phyloP scores from a whole-genome alignment of 768 basidiomycete genomes.

The Trametes cinnabarina region DNA sequence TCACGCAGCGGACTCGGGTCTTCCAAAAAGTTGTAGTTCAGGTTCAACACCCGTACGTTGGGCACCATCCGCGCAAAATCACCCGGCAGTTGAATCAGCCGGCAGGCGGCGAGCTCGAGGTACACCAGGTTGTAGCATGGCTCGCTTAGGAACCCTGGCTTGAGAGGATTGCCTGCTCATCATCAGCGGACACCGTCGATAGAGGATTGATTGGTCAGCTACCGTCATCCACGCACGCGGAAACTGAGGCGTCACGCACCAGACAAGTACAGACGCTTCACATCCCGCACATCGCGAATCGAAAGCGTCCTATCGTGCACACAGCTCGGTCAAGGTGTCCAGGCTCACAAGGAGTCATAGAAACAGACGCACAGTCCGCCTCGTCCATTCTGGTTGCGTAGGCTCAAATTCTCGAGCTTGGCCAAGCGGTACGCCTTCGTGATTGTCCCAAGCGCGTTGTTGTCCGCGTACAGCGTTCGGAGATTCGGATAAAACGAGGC shows the following conservation, averaged over 20 bases:
- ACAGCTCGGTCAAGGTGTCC: no score
- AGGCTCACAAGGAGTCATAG: no score
- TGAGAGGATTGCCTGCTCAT: constrained; percentile 66
- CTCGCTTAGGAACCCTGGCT: constrained; percentile 57
- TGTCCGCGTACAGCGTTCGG: constrained; percentile 91
- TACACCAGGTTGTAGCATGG: constrained; percentile 89
- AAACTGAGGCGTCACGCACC: constrained; percentile 50
- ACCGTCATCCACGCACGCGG: constrained; percentile 16
- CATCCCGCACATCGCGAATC: constrained; percentile 77
- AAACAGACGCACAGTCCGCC: constrained; percentile 69
- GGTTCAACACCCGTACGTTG: constrained; percentile 86
- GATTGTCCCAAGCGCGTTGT: constrained; percentile 60
- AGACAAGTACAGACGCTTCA: constrained; percentile 92
- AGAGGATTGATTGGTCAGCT: constrained; percentile 20
- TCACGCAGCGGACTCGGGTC: constrained; percentile 66
- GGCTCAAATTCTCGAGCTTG: constrained; percentile 85
- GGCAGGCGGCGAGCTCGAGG: constrained; percentile 87
- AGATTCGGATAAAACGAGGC: constrained; percentile 60
- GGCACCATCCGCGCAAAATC: constrained; percentile 66
- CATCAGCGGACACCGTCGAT: constrained; percentile 25
- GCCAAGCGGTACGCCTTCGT: constrained; percentile 53
- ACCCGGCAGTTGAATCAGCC: constrained; percentile 70
- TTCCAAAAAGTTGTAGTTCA: constrained; percentile 96
- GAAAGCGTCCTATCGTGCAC: constrained; percentile 36
- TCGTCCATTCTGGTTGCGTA: constrained; percentile 83